Base-by-base conservation (phyloP, 1,284 basidiomycete genomes). In the Laetiporus sulphureus region DNA sequence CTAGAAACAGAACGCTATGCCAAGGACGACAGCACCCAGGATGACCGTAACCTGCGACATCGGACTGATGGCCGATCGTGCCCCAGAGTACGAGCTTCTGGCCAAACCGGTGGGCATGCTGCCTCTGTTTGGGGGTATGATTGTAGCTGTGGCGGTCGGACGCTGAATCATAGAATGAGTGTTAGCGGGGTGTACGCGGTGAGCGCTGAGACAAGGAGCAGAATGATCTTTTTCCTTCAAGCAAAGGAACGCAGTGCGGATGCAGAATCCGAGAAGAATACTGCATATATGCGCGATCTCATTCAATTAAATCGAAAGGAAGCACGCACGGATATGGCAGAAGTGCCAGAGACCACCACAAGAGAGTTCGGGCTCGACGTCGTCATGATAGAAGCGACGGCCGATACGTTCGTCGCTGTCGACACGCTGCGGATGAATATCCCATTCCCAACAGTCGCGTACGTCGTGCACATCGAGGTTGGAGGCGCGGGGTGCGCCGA, bases 401-500 rank as follows among this genome's bases (percentile, higher is more conserved):
- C 16, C 20, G 33, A 5, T 5, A 10, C 32, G 23, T 16, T 39
- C 5, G 27, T 37, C 4, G 33, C 31, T 23, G 34, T 36, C 8
- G 36, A 39, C 13, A 44, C 8, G 29, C 38, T 40, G 2, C 38
- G 32, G 15, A 46, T 39, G 21, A 48, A 56, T 2, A 37, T 20
- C 8, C 64, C 66, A 49, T 75, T 71, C 15, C 65, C 63, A 31
- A 77, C 65, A 6, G 67, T 68, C 38, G 59, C 61, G 3, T 65
- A 41, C 1, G 63, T 45, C 12, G 61, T 63, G 58, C 83, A 87
- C 20, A 66, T 60, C 5, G 73, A 79, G 3, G 76, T 76, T 1
- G 73, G 52, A 2, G 75, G 79, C 0, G 66, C 63, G 2, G 80
- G 71, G 55, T 85, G 81, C 5, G 81, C 66, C 4, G 66, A 50